Conservation (phyloP, 2,329 filamentous ascomycete species). For the Xylaria sp. region DNA sequence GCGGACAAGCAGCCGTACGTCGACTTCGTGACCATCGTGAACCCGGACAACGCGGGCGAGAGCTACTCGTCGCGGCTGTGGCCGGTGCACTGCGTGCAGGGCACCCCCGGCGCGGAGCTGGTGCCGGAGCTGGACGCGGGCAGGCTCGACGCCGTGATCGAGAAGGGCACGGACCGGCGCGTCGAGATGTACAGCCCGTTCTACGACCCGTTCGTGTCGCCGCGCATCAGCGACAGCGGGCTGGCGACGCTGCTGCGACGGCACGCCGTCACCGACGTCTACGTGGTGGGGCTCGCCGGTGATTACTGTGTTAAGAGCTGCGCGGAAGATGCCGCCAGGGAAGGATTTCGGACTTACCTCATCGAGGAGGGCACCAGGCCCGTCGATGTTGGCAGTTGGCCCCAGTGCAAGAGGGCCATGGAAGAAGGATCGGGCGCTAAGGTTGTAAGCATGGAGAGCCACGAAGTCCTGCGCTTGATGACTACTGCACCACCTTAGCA, state of each 20-base stretch:
- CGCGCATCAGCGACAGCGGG: slow-evolving; percentile 70
- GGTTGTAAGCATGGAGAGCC: slow-evolving; percentile 68
- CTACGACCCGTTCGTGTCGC: slow-evolving; percentile 77
- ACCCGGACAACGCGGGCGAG: slow-evolving; percentile 72
- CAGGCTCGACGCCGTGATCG: slow-evolving; percentile 72
- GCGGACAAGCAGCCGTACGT: slow-evolving; percentile 72
- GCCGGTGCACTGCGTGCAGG: slow-evolving; percentile 89
- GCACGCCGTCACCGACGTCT: slow-evolving; percentile 78
- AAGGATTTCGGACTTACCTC: slow-evolving; percentile 81
- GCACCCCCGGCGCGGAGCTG: slow-evolving; percentile 76
- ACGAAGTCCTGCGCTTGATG: slow-evolving; percentile 65
- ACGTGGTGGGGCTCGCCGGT: slow-evolving; percentile 83
- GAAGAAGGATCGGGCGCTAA: slow-evolving; percentile 65
- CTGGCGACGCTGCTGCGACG: slow-evolving; percentile 68
- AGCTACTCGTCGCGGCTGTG: slow-evolving; percentile 78
- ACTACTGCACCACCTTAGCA: slow-evolving; percentile 26
- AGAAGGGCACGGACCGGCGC: slow-evolving; percentile 79
- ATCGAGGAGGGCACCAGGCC: slow-evolving; percentile 81
- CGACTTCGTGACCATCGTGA: slow-evolving; percentile 71
- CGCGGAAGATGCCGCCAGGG: slow-evolving; percentile 78
- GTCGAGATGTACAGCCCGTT: slow-evolving; percentile 98
- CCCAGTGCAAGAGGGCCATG: slow-evolving; percentile 64
- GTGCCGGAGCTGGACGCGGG: slow-evolving; percentile 74
- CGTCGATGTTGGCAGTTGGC: slow-evolving; percentile 73
- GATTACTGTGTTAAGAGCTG: slow-evolving; percentile 91